Evolutionary conservation across 164 flowering plant genomes (phyloP), one percentile per base, ranked within the genome.

Genomic region (Vitis rotundifolia): DNA sequence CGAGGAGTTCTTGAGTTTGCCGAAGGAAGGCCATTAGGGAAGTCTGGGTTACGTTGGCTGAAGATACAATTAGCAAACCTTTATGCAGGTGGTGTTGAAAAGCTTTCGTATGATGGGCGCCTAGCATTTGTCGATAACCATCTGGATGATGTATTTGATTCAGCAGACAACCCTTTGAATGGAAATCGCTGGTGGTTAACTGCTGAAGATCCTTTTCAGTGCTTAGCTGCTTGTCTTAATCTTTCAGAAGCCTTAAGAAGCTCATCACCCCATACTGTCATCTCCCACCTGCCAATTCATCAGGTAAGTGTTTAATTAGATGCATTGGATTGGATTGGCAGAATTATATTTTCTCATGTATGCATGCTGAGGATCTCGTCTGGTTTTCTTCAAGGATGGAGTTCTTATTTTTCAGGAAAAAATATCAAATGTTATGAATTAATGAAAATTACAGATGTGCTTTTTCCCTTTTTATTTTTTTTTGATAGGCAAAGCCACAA

Each of bases 141-240:
- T 84, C 66, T 91, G 67, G 76, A 64, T 69, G 92, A 95, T 64
- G 84, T 92, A 78, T 78, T 92, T 72, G 96, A 92, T 75, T 92
- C 99, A 61, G 98, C 98, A 53, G 89, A 87, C 14, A 84, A 86
- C 65, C 92, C 99, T 62, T 58, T 91, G 13, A 79, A 86, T 77
- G 98, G 99, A 66, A 83, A 86, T 51, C 82, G 88, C 8, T 95
- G 99, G 99, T 95, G 99, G 99, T 83, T 92, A 73, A 84, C 71
- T 31, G 99, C 99, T 56, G 99, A 95, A 77, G 99, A 95, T 83
- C 99, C 99, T 71, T 93, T 95, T 49, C 99, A 95, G 79, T 95
- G 91, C 77, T 87, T 95, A 80, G 99, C 99, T 65, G 97, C 94
- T 56, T 95, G 99, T 72, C 86, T 91, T 53, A 85, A 89, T 85